Evolutionary conservation across 176 grass and related monocot species (phyloP), one percentile per base, ranked within the genome.

Genomic region (Poa annua): DNA sequence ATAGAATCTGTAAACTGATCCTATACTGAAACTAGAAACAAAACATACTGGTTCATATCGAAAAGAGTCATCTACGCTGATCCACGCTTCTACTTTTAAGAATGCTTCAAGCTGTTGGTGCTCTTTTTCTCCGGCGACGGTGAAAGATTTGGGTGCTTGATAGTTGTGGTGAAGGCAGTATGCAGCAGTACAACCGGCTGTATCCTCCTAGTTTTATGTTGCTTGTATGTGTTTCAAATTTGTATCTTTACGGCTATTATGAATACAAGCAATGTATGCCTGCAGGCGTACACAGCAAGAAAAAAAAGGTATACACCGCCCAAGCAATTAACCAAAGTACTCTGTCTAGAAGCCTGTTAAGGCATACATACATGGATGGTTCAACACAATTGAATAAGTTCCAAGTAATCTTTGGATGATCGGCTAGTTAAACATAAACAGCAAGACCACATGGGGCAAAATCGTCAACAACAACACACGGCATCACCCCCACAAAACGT

Each of bases 11-110:
- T 9, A 52, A 51, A 33, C 3, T 34, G 8, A 19, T 15, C 47
- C 8, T 74, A 52, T 13, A 83, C 11, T 64, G 56, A 71, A 44
- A 72, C 44, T 55, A 56, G 63, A 74, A 75, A 83, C 19, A 8
- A 1, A 76, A 26, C 1, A 82, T 39, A 21, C 36, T 20, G 42
- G 35, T 25, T 71, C 3, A 44, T 57, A 53, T 22, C 2, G 3
- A 71, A 19, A 52, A 13, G 16, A 47, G 13, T 17, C 14, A 71
- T 61, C 24, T 21, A 36, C 26, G 62, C 34, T 22, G 19, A 79
- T 84, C 34, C 56, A 56, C 6, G 73, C 7, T 59, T 83, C 21
- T 65, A 45, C 44, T 50, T 47, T 8, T 16, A 35, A 71, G 54
- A 64, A 65, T 54, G 59, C 3, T 61, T 26, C 44, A 41, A 13